Base-by-base conservation (phyloP, 306 rosid species). In the Sphenostylis stenocarpa region DNA sequence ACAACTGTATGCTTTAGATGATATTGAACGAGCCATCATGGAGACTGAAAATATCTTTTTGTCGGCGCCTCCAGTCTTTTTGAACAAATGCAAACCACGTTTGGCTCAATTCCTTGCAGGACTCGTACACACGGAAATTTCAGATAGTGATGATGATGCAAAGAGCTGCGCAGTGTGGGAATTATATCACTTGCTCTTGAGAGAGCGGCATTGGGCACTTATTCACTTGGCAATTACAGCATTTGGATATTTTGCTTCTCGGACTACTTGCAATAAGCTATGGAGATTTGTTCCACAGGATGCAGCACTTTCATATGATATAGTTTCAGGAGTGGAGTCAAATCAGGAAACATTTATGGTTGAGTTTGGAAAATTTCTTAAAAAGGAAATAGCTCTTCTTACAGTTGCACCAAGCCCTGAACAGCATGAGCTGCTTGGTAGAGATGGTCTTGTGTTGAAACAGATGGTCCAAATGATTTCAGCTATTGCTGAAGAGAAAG, bases 121-220 rank as follows among this genome's bases (percentile, higher is more conserved):
- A 31, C 88, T 95, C 3, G 55, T 87, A 43, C 88, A 90, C 80
- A 82, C 86, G 87, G 84, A 85, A 79, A 76, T 95, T 65, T 65
- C 85, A 74, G 95, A 83, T 82, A 63, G 80, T 65, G 91, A 88
- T 14, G 75, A 82, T 66, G 86, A 83, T 80, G 81, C 88, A 15
- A 90, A 76, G 81, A 84, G 87, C 75, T 81, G 87, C 26, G 91
- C 88, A 57, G 86, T 70, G 11, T 84, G 91, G 89, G 87, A 72
- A 77, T 72, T 95, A 57, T 88, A 84, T 83, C 97, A 90, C 80
- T 84, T 92, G 88, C 77, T 95, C 74, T 77, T 95, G 83, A 88
- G 61, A 76, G 98, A 92, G 83, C 82, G 84, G 73, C 95, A 94
- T 36, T 94, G 97, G 98, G 96, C 96, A 69, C 72, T 90, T 36